Base-by-base conservation (phyloP, 106 monocot genomes). In the Platanthera guangdongensis region DNA sequence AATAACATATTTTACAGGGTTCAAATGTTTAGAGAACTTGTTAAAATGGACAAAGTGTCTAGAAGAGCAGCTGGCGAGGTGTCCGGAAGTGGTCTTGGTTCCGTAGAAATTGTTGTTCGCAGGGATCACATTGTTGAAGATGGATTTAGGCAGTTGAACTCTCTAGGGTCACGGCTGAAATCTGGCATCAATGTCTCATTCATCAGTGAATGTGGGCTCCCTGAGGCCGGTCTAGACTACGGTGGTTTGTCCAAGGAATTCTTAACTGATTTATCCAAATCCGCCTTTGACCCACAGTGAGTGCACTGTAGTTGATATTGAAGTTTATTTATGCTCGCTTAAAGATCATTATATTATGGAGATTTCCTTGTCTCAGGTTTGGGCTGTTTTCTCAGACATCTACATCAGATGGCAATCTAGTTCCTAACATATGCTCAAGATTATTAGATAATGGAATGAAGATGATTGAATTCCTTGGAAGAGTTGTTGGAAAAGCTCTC, bases 171-270 rank as follows among this genome's bases (percentile, higher is more conserved):
- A 74, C 86, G 78, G 52, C 83, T 95, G 79, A 90, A 86, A 62
- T 95, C 90, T 54, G 69, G 76, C 80, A 90, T 95, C 74, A 90
- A 85, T 74, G 88, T 95, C 25, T 95, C 95, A 73, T 95, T 95
- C 82, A 71, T 95, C 14, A 90, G 87, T 84, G 90, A 88, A 78
- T 86, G 88, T 76, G 95, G 92, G 12, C 92, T 95, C 79, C 92
- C 95, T 67, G 95, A 95, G 74, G 92, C 88, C 75, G 95, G 95
- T 78, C 82, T 95, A 22, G 95, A 95, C 70, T 95, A 92, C 80
- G 95, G 95, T 30, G 95, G 95, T 75, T 81, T 95, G 22, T 90
- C 95, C n/a, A 95, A 95, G 75, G 92, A 92, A 79, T 95, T 95
- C 69, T 88, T 95, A 79, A 92, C 90, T 52, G 95, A 95, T 84